Conservation (phyloP, 129 eudicot species). For the Rutidosis leptorrhynchoides region DNA sequence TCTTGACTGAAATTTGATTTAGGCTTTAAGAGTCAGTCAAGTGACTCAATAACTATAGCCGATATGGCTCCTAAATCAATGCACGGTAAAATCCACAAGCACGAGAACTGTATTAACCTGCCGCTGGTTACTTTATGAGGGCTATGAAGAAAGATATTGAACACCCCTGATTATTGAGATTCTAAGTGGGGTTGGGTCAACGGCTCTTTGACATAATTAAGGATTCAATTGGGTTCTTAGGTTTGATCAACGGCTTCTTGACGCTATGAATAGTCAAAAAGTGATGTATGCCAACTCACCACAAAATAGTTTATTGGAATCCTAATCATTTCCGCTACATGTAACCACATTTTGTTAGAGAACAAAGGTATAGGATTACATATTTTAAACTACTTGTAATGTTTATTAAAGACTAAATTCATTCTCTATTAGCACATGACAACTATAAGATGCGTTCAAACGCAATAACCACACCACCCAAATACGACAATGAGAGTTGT, state of each 20-base stretch:
- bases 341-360: conserved; percentile 1
- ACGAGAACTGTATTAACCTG: no score
- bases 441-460: background rate
- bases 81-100: no score
- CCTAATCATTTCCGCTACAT: conserved; percentile 20
- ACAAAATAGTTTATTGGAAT: conserved; percentile 16
- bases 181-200: conserved; percentile 24
- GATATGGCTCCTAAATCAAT: no score
- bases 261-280: conserved; percentile 23
- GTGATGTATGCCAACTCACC: conserved; percentile 5
- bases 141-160: no score
- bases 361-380: background rate
- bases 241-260: conserved; percentile 24
- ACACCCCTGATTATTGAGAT: conserved; percentile 10
- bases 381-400: background rate
- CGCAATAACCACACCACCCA: background rate
- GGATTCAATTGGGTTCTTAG: background rate
- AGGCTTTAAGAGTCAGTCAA: no score
- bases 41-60: no score
- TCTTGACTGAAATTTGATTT: no score
- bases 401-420: background rate
- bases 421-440: background rate
- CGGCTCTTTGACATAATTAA: conserved; percentile 27
- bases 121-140: no score
- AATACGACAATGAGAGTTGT: background rate